Percentiles rank a stretch among this genome's conserved stretches.
phyloP scores from a whole-genome alignment of 805 yeast species.

The Monosporozyma siamensis region DNA sequence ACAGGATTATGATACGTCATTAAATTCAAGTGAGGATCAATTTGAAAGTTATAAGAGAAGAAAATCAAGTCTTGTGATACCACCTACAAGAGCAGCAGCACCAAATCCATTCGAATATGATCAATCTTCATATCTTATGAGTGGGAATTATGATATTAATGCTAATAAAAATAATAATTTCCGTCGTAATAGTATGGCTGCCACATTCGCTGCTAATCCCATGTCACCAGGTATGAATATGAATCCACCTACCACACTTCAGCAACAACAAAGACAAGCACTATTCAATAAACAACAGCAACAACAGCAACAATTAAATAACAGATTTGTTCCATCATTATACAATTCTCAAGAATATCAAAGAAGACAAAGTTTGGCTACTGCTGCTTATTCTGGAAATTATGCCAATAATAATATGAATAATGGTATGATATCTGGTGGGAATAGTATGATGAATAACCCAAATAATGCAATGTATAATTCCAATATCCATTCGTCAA shows the following conservation, averaged over 20 bases:
- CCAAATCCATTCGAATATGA: slow-evolving; percentile 32
- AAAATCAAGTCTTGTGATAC: slow-evolving; percentile 31
- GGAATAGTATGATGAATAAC: neutral
- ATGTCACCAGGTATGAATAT: slow-evolving; percentile 1
- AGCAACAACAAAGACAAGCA: slow-evolving; percentile 7
- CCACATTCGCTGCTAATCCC: neutral
- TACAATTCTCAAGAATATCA: slow-evolving; percentile 24
- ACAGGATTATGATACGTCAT: neutral
- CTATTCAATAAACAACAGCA: slow-evolving; percentile 8
- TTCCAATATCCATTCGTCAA: neutral
- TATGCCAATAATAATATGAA: neutral
- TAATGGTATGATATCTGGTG: neutral
- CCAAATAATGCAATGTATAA: too few relatives aligned
- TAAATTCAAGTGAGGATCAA: slow-evolving; percentile 1
- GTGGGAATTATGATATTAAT: slow-evolving; percentile 7
- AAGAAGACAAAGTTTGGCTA: slow-evolving; percentile 33
- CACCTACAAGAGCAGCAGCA: slow-evolving; percentile 39
- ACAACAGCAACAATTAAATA: slow-evolving; percentile 12
- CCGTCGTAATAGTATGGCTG: slow-evolving; percentile 1
- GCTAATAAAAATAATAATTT: slow-evolving; percentile 1
- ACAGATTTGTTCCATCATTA: slow-evolving; percentile 16
- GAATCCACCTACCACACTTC: slow-evolving; percentile 2
- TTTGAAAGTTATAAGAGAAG: slow-evolving; percentile 18
- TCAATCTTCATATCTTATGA: slow-evolving; percentile 6
- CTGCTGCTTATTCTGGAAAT: slow-evolving; percentile 9